Conservation (phyloP, 2,329 filamentous ascomycete genomes). For the Pseudogymnoascus sp. region DNA sequence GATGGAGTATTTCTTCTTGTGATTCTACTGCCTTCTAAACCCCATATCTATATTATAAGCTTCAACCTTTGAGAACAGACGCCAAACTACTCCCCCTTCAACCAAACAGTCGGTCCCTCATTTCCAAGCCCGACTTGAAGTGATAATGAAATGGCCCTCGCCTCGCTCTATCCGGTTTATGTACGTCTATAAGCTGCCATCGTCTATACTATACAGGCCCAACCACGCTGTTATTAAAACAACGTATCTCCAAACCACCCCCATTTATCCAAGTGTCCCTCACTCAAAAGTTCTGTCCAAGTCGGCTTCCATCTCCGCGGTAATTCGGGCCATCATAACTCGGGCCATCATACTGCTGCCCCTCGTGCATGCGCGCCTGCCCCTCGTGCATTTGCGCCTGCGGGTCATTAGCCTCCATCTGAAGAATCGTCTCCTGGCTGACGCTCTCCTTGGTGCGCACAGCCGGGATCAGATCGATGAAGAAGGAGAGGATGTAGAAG, state of each 20-base stretch:
- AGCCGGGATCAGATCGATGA: slow-evolving; percentile 79
- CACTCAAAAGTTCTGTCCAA: neutral
- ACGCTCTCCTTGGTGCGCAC: slow-evolving; percentile 14
- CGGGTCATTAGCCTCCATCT: slow-evolving; percentile 24
- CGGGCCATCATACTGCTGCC: neutral
- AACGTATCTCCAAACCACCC: neutral
- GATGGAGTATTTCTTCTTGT: neutral
- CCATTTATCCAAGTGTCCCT: neutral
- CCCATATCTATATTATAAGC: neutral
- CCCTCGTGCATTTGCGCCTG: neutral
- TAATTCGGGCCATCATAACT: neutral
- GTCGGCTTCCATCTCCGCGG: neutral
- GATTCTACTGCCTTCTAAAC: neutral
- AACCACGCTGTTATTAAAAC: neutral
- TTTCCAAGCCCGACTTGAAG: neutral
- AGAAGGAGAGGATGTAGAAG: slow-evolving; percentile 80
- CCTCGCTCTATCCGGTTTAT: neutral
- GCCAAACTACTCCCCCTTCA: neutral
- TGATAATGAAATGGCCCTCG: neutral
- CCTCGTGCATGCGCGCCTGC: neutral
- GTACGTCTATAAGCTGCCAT: neutral
- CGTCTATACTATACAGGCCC: neutral
- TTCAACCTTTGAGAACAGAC: neutral
- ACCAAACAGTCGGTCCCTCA: neutral
- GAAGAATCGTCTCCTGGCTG: slow-evolving; percentile 19